These are phyloP conservation scores for Schizosaccharomyces cryophilus DNA, from an alignment of 805 yeast species.

Conservation along the genomic window DNA sequence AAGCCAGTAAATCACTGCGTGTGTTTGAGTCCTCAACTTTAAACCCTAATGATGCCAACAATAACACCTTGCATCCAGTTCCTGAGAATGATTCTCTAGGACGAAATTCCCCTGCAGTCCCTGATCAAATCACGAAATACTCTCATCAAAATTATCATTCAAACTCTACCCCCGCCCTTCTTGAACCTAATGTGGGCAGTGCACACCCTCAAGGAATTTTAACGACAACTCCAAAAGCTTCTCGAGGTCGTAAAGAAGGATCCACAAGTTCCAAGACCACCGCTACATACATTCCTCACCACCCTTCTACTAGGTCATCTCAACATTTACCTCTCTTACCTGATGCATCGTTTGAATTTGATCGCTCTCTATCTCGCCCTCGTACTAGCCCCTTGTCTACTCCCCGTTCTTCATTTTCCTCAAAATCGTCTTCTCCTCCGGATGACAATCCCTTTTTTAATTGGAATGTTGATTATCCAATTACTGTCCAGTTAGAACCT, in stretches of 20 bases:
- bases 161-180: no score
- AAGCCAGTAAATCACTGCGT: neutral
- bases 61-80: neutral
- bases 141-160: no score
- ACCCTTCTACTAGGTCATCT: neutral
- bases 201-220: neutral
- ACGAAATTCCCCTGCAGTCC: neutral
- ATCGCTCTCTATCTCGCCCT: neutral
- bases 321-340: neutral
- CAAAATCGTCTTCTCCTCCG: neutral
- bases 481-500: conserved; percentile 30
- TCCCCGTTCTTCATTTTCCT: neutral
- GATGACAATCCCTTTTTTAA: neutral
- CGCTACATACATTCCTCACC: neutral
- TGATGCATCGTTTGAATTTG: neutral
- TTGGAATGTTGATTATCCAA: neutral
- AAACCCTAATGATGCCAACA: neutral
- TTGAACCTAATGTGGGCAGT: neutral
- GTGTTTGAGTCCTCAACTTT: neutral
- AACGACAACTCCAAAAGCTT: neutral
- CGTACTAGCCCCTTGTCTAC: neutral
- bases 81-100: neutral
- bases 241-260: neutral
- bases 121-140: no score
- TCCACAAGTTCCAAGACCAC: neutral